Evolutionary conservation across 2,329 filamentous ascomycete genomes (phyloP).

Genomic region (Clonostachys solani): DNA sequence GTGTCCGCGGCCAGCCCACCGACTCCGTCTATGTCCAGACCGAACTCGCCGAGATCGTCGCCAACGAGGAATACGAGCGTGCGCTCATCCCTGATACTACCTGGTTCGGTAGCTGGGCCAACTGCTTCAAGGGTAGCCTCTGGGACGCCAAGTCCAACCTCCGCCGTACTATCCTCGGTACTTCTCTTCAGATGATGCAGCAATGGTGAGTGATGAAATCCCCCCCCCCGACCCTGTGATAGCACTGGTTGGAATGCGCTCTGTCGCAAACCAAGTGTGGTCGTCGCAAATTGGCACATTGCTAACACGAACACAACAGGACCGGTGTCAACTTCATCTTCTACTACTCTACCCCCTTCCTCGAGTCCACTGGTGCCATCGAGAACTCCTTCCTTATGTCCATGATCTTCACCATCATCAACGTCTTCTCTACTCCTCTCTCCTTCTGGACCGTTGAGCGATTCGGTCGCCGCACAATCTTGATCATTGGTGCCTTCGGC

Average conservation of each 20-base stretch:
- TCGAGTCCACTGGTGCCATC: constrained; percentile 73
- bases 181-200: constrained; percentile 77
- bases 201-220: constrained; percentile 39
- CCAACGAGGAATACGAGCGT: constrained; percentile 85
- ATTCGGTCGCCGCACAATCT: constrained; percentile 74
- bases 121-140: constrained; percentile 63
- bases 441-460: constrained; percentile 85
- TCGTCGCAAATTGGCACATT: constrained; percentile 15
- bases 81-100: constrained; percentile 59
- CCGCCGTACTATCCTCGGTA: constrained; percentile 67
- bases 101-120: constrained; percentile 66
- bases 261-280: too few relatives aligned
- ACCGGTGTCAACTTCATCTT: constrained; percentile 94
- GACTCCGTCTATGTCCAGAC: constrained; percentile 72
- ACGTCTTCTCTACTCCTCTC: constrained; percentile 78
- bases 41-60: constrained; percentile 81
- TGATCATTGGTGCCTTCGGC: constrained; percentile 73
- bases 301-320: too few relatives aligned
- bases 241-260: too few relatives aligned
- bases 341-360: constrained; percentile 82
- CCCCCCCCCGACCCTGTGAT: constrained; percentile 4
- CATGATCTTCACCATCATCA: constrained; percentile 83
- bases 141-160: constrained; percentile 60
- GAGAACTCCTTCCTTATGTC: constrained; percentile 76
- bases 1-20: constrained; percentile 68